Conservation (phyloP, 352 stramenopile species). For the Phytophthora pini region DNA sequence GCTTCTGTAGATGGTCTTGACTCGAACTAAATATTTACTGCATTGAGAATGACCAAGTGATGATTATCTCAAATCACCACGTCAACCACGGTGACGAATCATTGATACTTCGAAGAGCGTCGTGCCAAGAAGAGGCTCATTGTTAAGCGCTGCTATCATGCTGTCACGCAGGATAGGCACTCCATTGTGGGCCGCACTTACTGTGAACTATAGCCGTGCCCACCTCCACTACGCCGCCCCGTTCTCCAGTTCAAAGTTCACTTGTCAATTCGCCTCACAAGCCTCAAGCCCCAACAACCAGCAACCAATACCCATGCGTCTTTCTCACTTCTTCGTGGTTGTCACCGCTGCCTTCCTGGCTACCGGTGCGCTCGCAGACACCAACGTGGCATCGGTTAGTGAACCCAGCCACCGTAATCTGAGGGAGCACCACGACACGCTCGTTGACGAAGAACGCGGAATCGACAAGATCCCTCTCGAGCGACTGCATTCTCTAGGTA, state of each 20-base stretch:
- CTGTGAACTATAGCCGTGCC: no score
- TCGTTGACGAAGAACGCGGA: background rate
- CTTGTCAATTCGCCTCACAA: background rate
- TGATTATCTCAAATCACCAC: no score
- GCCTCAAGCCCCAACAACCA: background rate
- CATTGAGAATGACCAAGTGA: no score
- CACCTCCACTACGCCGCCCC: no score
- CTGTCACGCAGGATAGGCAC: no score
- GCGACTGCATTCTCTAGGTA: background rate
- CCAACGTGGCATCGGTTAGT: background rate
- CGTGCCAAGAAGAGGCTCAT: no score
- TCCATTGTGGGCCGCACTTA: no score
- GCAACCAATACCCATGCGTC: background rate
- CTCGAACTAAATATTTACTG: no score
- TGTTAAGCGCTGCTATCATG: no score
- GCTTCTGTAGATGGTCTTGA: no score
- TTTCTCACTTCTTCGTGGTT: background rate
- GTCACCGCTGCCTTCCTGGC: background rate
- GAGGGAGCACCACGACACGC: background rate
- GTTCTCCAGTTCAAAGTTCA: background rate
- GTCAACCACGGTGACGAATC: no score
- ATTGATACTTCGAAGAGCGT: no score
- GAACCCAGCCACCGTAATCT: background rate
- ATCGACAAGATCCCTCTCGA: background rate
- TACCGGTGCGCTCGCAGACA: background rate